Percentiles rank a stretch among this genome's conserved stretches.
These are phyloP conservation scores for Glaciozyma antarctica DNA, from an alignment of 768 basidiomycete genomes.

Conservation along the genomic window DNA sequence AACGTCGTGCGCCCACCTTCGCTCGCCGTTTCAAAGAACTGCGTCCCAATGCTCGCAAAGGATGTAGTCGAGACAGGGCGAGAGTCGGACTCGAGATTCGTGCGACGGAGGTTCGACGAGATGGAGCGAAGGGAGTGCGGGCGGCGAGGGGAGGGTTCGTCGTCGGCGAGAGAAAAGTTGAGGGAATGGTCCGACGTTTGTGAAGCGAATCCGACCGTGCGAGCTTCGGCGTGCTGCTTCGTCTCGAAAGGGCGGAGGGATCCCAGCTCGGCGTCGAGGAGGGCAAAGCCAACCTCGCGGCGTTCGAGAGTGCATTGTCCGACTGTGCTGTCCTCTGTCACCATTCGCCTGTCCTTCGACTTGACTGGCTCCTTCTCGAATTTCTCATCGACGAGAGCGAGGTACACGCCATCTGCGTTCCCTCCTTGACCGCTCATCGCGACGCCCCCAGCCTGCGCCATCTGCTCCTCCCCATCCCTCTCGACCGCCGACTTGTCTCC, in stretches of 20 bases:
- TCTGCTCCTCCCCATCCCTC: not conserved
- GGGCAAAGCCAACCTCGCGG: not conserved
- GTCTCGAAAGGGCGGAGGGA: not conserved
- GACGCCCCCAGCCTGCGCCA: not conserved
- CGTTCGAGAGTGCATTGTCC: not conserved
- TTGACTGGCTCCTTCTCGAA: not conserved
- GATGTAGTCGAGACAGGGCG: not conserved
- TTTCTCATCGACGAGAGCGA: not conserved
- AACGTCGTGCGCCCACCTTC: not conserved
- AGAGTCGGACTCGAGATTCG: not conserved
- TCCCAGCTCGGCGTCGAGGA: not conserved
- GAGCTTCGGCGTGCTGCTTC: not conserved
- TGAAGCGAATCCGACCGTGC: not conserved
- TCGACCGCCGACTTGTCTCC: not conserved
- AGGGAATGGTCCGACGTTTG: not conserved
- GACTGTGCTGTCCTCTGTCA: not conserved
- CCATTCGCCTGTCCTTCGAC: not conserved
- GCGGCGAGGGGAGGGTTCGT: not conserved
- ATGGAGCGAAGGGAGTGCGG: not conserved
- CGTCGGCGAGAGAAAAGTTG: not conserved
- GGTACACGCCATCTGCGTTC: not conserved
- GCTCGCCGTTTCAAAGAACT: not conserved
- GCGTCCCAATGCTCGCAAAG: not conserved
- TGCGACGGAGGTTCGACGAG: not conserved
- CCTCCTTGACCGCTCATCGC: not conserved